A percentile compares a stretch with the other conserved stretches of the same genome.
These are phyloP conservation scores for Candida chilensis DNA, from an alignment of 805 yeast species.

Conservation along the genomic window DNA sequence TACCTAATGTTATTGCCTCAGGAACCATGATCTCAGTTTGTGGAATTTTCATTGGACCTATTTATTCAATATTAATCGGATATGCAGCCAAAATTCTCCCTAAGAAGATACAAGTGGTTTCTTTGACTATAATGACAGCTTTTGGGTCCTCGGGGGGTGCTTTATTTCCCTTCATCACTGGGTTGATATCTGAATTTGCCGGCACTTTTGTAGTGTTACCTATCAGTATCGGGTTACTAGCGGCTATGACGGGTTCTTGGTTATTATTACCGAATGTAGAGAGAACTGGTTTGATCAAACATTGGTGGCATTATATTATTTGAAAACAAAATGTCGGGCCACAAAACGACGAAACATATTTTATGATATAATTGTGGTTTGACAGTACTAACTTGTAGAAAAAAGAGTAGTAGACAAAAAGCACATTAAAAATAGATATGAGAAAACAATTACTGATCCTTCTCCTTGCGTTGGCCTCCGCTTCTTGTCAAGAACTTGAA, in stretches of 20 bases:
- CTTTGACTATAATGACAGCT: conserved; percentile 18
- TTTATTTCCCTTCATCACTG: conserved; percentile 20
- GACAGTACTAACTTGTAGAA: too few species aligned
- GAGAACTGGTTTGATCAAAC: conserved; percentile 2
- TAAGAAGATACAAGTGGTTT: conserved; percentile 16
- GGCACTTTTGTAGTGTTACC: conserved; percentile 22
- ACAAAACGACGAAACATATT: too few species aligned
- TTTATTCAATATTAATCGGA: conserved; percentile 45
- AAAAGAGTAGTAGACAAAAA: too few species aligned
- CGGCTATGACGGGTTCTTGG: conserved; percentile 12
- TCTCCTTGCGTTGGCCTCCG: too few species aligned
- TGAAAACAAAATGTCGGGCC: too few species aligned
- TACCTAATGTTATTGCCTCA: conserved; percentile 32
- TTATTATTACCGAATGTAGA: conserved; percentile 15
- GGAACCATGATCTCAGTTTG: conserved; percentile 37
- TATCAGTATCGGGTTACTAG: conserved; percentile 12
- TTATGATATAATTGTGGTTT: too few species aligned
- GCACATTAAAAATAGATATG: too few species aligned
- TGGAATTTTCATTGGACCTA: conserved; percentile 61
- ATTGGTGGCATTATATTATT: conserved; percentile 8
- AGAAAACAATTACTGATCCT: too few species aligned
- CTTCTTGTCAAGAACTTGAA: too few species aligned
- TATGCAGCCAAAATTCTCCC: conserved; percentile 10
- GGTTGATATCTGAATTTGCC: conserved; percentile 14
- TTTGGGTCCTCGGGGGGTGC: conserved; percentile 25